Base-by-base conservation (phyloP, 768 basidiomycete species). In the Cystobasidium ongulense region DNA sequence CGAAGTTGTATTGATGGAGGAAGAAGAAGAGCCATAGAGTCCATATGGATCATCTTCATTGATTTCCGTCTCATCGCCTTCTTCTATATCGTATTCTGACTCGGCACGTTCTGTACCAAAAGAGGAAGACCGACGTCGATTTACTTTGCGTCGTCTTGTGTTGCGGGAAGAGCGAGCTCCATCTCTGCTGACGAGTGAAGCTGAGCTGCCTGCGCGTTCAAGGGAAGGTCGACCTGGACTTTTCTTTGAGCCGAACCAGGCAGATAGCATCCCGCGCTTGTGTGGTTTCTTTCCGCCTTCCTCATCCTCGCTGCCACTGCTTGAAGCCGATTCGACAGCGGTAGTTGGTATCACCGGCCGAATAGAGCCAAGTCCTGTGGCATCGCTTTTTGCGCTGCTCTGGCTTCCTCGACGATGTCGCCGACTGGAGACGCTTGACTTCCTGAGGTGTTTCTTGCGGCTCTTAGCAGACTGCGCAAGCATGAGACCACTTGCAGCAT, bases 11-110 rank as follows among this genome's bases (percentile, higher is more conserved):
- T 71, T 73, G 23, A 25, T 21, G 27, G 74, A 61, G 27, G 76
- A 77, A 8, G 73, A 66, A 21, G 54, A 67, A 23, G 73, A 72
- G 4, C 78, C 78, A 38, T 79, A 79, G 1, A 77, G 76, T 1
- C 77, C 78, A 54, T 78, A 79, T 5, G 75, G 76, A 50, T 78
- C 78, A 10, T 77, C 76, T 61, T 78, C 78, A 54, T 74, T 66
- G 41, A 70, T 63, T 29, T 63, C 73, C 36, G 25, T 38, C 29
- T 54, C 68, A 27, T 29, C 29, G 27, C 27, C 62, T 41, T 57
- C 70, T 36, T 36, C 63, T 4, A 59, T 18, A 35, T 76, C 76
- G 15, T 39, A 43, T 33, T 71, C 75, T n/a, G n/a, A 25, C 15
- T 70, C 53, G 25, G 73, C 73, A 25, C 31, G 31, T 1, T 66